Evolutionary conservation across 306 rosid genomes (phyloP).

Genomic region (Quercus parvula): DNA sequence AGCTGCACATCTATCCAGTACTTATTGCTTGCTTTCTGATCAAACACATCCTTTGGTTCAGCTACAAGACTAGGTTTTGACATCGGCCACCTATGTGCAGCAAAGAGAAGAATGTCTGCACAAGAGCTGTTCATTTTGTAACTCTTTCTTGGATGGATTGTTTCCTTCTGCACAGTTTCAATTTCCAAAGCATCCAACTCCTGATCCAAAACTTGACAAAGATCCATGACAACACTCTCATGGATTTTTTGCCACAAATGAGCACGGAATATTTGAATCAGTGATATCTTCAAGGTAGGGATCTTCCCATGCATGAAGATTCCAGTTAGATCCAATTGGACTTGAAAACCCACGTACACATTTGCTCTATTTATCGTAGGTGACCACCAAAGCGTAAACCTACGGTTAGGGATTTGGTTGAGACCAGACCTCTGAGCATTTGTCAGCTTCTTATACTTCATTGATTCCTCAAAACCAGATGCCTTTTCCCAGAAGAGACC

Average conservation of each 20-base stretch:
- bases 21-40: conserved; percentile 97
- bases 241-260: conserved; percentile 99
- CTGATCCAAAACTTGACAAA: conserved; percentile 98
- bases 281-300: conserved; percentile 94
- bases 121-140: conserved; percentile 99
- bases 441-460: conserved; percentile 98
- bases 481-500: conserved; percentile 99
- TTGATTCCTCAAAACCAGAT: conserved; percentile 98
- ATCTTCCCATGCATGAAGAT: conserved; percentile 99
- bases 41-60: conserved; percentile 97
- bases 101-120: conserved; percentile 95
- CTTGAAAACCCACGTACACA: conserved; percentile 98
- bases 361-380: conserved; percentile 98
- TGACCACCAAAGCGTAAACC: conserved; percentile 99
- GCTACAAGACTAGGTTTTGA: conserved; percentile 99
- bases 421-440: conserved; percentile 99
- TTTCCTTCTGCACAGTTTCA: conserved; percentile 98
- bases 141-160: conserved; percentile 97
- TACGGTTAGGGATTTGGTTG: conserved; percentile 97
- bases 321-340: conserved; percentile 97
- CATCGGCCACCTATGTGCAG: conserved; percentile 99
- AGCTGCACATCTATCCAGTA: conserved; percentile 99
- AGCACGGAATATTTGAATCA: conserved; percentile 96
- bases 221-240: conserved; percentile 99
- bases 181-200: conserved; percentile 98